phyloP scores from a whole-genome alignment of 495 filamentous ascomycete genomes.

The Haplographium delicatum region DNA sequence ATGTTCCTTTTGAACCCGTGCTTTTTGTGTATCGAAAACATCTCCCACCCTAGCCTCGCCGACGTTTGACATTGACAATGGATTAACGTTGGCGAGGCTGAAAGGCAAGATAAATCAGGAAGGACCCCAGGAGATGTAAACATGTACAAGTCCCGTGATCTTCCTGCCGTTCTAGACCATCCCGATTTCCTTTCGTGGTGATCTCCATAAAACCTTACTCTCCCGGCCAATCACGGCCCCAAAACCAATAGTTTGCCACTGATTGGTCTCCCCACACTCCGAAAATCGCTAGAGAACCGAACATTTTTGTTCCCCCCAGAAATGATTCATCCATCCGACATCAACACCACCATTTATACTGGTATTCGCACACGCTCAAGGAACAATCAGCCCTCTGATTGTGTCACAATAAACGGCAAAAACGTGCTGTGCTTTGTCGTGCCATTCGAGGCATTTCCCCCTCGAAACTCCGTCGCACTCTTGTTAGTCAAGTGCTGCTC shows the following conservation, averaged over 20 bases:
- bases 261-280: constrained; percentile 7
- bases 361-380: not conserved
- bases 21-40: no score
- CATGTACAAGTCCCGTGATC: no score
- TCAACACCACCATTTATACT: not conserved
- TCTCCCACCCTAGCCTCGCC: not conserved
- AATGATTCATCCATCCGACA: constrained; percentile 6
- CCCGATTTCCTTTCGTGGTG: no score
- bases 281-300: not conserved
- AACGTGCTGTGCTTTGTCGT: not conserved
- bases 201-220: no score
- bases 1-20: no score
- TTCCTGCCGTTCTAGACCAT: no score
- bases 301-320: not conserved
- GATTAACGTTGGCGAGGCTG: not conserved
- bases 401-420: not conserved
- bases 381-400: not conserved
- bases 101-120: not conserved
- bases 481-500: not conserved
- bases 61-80: not conserved
- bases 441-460: constrained; percentile 14
- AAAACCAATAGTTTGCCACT: no score
- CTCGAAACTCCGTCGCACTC: not conserved
- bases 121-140: no score
- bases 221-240: no score